phyloP scores from a whole-genome alignment of 495 filamentous ascomycete genomes.

The Neurospora pannonica region DNA sequence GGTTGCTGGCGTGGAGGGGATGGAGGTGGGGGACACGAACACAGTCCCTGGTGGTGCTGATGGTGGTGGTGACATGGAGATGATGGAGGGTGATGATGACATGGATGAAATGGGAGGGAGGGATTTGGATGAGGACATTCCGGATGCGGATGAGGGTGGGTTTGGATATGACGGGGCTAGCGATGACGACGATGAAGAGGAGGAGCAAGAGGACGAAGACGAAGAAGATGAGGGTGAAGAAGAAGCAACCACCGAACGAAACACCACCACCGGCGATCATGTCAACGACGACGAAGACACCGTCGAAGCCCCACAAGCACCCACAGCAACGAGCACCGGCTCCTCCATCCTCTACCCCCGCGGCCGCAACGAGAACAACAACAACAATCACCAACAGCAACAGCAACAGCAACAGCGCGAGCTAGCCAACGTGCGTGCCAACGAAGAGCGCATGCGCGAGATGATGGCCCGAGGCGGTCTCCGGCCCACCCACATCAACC shows the following conservation, averaged over 20 bases:
- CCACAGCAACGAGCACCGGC: constrained; percentile 17
- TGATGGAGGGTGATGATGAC: constrained; percentile 18
- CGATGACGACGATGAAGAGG: constrained; percentile 24
- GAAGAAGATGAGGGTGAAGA: constrained; percentile 22
- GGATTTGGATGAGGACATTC: constrained; percentile 60
- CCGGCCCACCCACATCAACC: constrained; percentile 18
- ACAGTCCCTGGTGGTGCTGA: constrained; percentile 8
- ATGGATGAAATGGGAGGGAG: constrained; percentile 22
- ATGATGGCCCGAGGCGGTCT: constrained; percentile 28
- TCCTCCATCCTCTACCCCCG: neutral
- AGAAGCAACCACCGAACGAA: constrained; percentile 6
- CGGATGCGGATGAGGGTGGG: constrained; percentile 46
- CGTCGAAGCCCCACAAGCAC: constrained; percentile 4
- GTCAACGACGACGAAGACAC: constrained; percentile 3
- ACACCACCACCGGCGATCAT: neutral
- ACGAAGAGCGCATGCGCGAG: constrained; percentile 39
- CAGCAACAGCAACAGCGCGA: constrained; percentile 17
- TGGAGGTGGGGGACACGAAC: constrained; percentile 47
- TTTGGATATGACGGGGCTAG: constrained; percentile 36
- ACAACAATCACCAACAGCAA: neutral
- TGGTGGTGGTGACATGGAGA: constrained; percentile 6
- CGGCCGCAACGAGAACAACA: neutral
- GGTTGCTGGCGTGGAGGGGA: constrained; percentile 6
- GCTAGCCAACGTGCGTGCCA: constrained; percentile 25
- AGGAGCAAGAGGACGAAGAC: constrained; percentile 26